Conservation (phyloP, 73 alveolate species). For the Symbiodinium pilosum region DNA sequence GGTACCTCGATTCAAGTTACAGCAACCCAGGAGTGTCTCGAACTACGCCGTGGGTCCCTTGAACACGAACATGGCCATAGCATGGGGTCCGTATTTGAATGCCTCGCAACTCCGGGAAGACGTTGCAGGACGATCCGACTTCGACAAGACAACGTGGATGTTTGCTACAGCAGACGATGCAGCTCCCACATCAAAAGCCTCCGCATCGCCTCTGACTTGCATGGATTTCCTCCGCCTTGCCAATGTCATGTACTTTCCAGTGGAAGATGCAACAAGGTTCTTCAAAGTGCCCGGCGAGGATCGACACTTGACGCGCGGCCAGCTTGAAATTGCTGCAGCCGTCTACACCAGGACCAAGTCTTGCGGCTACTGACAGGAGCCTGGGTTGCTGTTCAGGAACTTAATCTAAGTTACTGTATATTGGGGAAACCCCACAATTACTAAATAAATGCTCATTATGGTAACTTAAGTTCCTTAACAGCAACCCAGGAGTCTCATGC, state of each 20-base stretch:
- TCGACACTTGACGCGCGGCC: conserved; percentile 20
- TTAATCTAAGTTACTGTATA: too few relatives aligned
- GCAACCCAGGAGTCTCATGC: conserved; percentile 26
- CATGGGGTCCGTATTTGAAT: conserved; percentile 10
- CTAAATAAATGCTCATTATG: too few relatives aligned
- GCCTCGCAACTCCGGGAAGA: conserved; percentile 1
- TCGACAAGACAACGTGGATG: conserved; percentile 21
- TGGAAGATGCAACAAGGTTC: not conserved
- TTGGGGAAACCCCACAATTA: too few relatives aligned
- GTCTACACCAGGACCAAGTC: conserved; percentile 26
- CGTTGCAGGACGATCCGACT: not conserved
- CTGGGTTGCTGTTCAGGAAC: too few relatives aligned
- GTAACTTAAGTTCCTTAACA: too few relatives aligned
- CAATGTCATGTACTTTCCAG: conserved; percentile 10
- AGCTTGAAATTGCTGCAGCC: conserved; percentile 13
- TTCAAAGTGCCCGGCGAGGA: conserved; percentile 15
- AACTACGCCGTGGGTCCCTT: not conserved
- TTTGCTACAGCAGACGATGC: conserved; percentile 6
- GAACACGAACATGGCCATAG: conserved; percentile 17
- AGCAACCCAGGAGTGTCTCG: too few relatives aligned
- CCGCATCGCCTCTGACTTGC: conserved; percentile 21
- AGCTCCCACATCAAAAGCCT: conserved; percentile 18
- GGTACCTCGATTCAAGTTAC: too few relatives aligned
- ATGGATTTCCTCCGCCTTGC: conserved; percentile 18
- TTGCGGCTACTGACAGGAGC: conserved; percentile 22